Base-by-base conservation (phyloP, 345 rosid genomes). In the Eucalyptus tenuipes region DNA sequence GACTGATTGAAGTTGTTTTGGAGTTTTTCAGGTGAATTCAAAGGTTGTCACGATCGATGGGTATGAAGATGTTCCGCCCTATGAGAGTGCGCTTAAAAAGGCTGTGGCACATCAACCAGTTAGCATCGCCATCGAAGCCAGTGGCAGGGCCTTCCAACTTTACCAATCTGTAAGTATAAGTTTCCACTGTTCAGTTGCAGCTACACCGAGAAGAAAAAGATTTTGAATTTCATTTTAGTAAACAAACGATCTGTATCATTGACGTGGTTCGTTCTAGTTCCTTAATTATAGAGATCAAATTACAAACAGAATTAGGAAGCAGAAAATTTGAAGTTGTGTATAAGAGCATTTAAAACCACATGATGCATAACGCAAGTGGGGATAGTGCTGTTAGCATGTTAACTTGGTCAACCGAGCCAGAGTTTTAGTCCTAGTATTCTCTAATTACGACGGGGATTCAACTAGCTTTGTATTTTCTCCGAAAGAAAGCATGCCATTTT, bases 61-160 rank as follows among this genome's bases (percentile, higher is more conserved):
- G 29, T 95, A 93, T 88, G 94, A 93, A 85, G 98, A 96, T 91
- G 98, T 96, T n/a, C 97, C 95, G 15, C 90, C 59, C 5, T 94
- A 94, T 50, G 99, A 97, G 91, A 86, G 52, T 47, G 95, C 96
- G 40, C 90, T 96, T 85, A 89, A 93, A 92, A 95, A 92, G 92
- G 98, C 99, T 24, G 93, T 96, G 31, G 96, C 97, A 45, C 93
- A 94, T 86, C 98, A 96, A 91, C 99, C 99, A 2, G 90, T 97
- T 9, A 94, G 98, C 80, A 95, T 96, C 29, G 98, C 96, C 57
- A 97, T 97, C 25, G 99, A 96, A 37, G 98, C 97, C 14, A 92
- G 96, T 37, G 97, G 97, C 88, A 87, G 96, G 87, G 94, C 92
- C 45, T 96, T 97, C 91, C 98, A 97, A 88, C 92, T 96, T 42